phyloP scores from a whole-genome alignment of 2,329 filamentous ascomycete species.

The Myriosclerotinia duriaeana region DNA sequence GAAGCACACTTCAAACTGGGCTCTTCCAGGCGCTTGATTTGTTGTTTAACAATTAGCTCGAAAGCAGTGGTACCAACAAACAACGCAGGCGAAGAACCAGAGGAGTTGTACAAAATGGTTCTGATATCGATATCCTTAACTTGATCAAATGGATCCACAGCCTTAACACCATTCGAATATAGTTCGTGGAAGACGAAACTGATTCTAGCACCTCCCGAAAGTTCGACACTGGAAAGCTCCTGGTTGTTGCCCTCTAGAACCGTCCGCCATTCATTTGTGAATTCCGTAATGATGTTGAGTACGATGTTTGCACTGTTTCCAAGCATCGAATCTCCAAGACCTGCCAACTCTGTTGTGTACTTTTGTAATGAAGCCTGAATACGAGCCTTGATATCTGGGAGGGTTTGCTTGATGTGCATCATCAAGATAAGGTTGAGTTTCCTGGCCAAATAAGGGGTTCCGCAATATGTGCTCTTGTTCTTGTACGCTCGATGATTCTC shows the following conservation, averaged over 20 bases:
- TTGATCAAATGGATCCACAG: conserved; percentile 93
- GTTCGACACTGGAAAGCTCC: conserved; percentile 88
- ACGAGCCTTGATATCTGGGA: conserved; percentile 96
- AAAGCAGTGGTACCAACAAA: conserved; percentile 99
- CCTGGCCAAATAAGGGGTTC: conserved; percentile 91
- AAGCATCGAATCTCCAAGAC: conserved; percentile 88
- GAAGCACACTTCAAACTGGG: conserved; percentile 97
- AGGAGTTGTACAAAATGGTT: conserved; percentile 97
- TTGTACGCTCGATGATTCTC: conserved; percentile 98
- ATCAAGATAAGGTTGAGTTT: conserved; percentile 98
- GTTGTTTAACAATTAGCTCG: conserved; percentile 96
- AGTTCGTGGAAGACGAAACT: conserved; percentile 99
- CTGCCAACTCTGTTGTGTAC: conserved; percentile 77
- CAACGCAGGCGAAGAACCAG: conserved; percentile 92
- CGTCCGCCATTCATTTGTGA: conserved; percentile 95
- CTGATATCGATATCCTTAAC: conserved; percentile 98
- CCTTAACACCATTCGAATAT: conserved; percentile 96
- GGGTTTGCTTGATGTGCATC: conserved; percentile 99
- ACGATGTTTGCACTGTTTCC: conserved; percentile 96
- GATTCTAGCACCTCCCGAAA: conserved; percentile 96
- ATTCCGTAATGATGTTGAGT: conserved; percentile 98
- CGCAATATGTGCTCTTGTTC: conserved; percentile 98
- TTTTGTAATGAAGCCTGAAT: conserved; percentile 94
- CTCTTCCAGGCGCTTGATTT: conserved; percentile 94
- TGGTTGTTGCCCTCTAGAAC: conserved; percentile 96